These are phyloP conservation scores for Trichoderma sp. DNA, from an alignment of 2,329 filamentous ascomycete species.

Conservation along the genomic window DNA sequence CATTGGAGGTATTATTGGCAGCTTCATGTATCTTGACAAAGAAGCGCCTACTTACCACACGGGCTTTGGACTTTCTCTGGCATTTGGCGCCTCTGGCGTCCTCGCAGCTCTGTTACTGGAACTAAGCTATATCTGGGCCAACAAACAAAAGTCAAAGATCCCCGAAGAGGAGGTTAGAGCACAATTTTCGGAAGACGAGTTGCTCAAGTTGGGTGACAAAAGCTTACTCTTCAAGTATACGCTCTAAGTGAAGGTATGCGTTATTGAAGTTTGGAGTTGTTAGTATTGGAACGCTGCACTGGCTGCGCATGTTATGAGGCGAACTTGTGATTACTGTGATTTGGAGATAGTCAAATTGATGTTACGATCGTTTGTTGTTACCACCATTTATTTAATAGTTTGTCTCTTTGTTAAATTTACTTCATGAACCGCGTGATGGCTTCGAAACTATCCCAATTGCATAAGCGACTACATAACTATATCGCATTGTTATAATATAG, in stretches of 20 bases:
- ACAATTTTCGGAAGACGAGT: conserved; percentile 31
- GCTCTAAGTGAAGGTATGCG: not conserved
- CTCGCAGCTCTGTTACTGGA: conserved; percentile 33
- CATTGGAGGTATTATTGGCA: conserved; percentile 42
- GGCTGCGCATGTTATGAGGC: not conserved
- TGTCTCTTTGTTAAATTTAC: not conserved
- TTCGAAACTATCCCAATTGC: not conserved
- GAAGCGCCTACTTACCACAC: conserved; percentile 37
- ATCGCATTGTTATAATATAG: not conserved
- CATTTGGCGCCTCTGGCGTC: conserved; percentile 32
- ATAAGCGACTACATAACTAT: not conserved
- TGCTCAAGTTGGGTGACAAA: conserved; percentile 34
- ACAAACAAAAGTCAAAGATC: conserved; percentile 28
- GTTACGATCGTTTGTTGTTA: not conserved
- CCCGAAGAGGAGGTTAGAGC: conserved; percentile 28
- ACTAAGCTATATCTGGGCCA: conserved; percentile 29
- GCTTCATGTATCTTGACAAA: conserved; percentile 38
- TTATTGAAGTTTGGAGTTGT: not conserved
- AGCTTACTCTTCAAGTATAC: conserved; percentile 35
- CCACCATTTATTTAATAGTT: not conserved
- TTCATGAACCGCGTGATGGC: not conserved
- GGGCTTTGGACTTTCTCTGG: conserved; percentile 35
- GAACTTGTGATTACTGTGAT: not conserved
- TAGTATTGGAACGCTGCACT: not conserved
- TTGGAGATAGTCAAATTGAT: not conserved